Base-by-base conservation (phyloP, 2,329 filamentous ascomycete species). In the Alternaria infectoria region DNA sequence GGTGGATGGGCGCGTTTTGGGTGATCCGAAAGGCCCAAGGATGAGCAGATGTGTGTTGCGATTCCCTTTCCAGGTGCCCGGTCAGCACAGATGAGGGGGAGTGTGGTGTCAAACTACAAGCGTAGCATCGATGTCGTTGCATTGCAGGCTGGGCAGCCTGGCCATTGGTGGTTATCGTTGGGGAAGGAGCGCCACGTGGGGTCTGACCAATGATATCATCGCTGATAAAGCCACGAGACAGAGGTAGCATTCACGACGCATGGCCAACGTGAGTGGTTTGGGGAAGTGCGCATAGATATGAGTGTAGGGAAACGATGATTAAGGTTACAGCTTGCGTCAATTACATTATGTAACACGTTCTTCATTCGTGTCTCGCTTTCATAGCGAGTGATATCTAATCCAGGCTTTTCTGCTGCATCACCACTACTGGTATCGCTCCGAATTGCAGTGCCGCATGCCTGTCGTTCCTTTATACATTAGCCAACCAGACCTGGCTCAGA, bases 51-150 rank as follows among this genome's bases (percentile, higher is more conserved):
- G 13, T 12, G 45, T n/a, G 13, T 40, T 40, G 23, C 23, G 3
- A 43, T 21, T 13, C 9, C 59, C 26, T 59, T 17, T 30, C 19
- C 3, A 44, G 9, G 19, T 51, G 54, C 45, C 23, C 26, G 44
- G 28, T 30, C 17, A 36, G 4, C 17, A 19, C 28, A 51, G 47
- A 19, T 30, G 54, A 52, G 54, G 68, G 67, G 58, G 45, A 63
- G 64, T 54, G 51, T 56, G 47, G 55, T 36, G 57, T 47, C 51
- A n/a, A 43, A 54, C 50, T 62, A 61, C 54, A 43, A 64, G 61
- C 26, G 61, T 71, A 69, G 67, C 66, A 70, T 70, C 36, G 51
- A 54, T n/a, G 43, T 55, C 28, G 74, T 75, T 69, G 65, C 70
- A 75, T 72, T 67, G 70, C 66, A 71, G 63, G 49, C 30, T n/a